Conservation (phyloP, 1,284 basidiomycete species). For the Apiotrichum mycotoxinovorans region DNA sequence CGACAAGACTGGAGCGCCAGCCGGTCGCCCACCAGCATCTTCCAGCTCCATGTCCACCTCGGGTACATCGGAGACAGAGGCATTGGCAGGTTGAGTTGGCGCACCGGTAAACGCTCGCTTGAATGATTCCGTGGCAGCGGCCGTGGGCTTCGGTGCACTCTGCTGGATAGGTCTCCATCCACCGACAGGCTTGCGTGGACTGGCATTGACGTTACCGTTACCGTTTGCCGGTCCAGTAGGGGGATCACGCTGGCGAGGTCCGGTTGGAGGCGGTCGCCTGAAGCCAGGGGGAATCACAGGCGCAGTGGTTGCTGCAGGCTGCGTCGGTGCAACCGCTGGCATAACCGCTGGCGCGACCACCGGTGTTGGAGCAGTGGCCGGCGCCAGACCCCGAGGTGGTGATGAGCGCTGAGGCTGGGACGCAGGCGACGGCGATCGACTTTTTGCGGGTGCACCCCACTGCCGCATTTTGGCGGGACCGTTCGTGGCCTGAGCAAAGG, state of each 20-base stretch:
- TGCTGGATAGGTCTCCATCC: constrained; percentile 1
- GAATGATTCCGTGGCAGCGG: background rate
- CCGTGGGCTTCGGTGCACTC: background rate
- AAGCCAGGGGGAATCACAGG: background rate
- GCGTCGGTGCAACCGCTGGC: background rate
- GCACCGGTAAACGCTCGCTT: background rate
- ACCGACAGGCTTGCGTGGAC: background rate
- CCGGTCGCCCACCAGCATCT: background rate
- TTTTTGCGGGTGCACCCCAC: constrained; percentile 11
- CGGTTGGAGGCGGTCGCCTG: background rate
- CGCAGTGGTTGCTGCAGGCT: background rate
- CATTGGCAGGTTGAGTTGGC: background rate
- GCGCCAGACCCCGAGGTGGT: constrained; percentile 2
- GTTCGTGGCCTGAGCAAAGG: constrained; percentile 1
- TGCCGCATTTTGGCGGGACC: constrained; percentile 18
- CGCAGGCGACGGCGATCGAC: background rate
- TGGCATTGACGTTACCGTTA: background rate
- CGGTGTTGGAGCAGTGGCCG: background rate
- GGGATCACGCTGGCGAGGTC: background rate
- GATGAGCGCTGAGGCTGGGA: background rate
- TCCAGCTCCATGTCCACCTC: constrained; percentile 13
- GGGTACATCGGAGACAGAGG: constrained; percentile 1
- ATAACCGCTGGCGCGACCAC: background rate
- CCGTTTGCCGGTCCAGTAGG: constrained; percentile 5
- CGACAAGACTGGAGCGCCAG: background rate